Percentiles rank a stretch among this genome's conserved stretches.
phyloP scores from a whole-genome alignment of 2,329 filamentous ascomycete genomes.

The Xylaria arbuscula region DNA sequence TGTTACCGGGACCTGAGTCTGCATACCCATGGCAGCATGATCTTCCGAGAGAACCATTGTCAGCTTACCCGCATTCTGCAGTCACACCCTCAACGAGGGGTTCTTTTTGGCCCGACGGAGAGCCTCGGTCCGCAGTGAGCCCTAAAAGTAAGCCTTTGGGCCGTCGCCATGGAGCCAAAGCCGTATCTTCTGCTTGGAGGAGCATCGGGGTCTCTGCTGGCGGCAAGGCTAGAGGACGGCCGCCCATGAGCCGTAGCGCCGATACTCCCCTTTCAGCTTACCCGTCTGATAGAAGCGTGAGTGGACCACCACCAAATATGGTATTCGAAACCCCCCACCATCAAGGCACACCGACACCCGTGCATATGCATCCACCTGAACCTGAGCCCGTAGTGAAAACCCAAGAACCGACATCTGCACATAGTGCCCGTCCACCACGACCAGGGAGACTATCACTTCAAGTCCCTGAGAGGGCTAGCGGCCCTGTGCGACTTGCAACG shows the following conservation, averaged over 20 bases:
- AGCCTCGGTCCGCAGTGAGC: conserved; percentile 80
- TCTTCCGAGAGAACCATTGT: conserved; percentile 68
- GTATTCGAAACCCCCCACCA: conserved; percentile 43
- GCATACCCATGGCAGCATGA: conserved; percentile 63
- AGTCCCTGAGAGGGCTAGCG: conserved; percentile 70
- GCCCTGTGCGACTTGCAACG: conserved; percentile 71
- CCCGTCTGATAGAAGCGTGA: conserved; percentile 65
- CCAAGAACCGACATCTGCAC: conserved; percentile 42
- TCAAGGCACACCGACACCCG: conserved; percentile 36
- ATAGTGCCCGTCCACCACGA: conserved; percentile 47
- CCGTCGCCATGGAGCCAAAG: conserved; percentile 80
- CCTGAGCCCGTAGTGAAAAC: conserved; percentile 39
- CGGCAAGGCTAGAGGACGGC: conserved; percentile 81
- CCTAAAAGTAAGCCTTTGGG: conserved; percentile 62
- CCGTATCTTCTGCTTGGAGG: conserved; percentile 91
- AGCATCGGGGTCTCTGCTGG: conserved; percentile 69
- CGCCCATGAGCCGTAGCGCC: conserved; percentile 73
- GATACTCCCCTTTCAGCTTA: conserved; percentile 78
- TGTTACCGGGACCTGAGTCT: conserved; percentile 50
- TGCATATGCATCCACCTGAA: conserved; percentile 45
- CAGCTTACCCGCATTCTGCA: conserved; percentile 81
- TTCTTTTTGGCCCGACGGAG: conserved; percentile 66
- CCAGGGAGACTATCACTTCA: conserved; percentile 69
- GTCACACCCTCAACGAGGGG: conserved; percentile 72
- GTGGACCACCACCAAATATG: conserved; percentile 54